Conservation (phyloP, 257 asterid species). For the Anisodus tanguticus region DNA sequence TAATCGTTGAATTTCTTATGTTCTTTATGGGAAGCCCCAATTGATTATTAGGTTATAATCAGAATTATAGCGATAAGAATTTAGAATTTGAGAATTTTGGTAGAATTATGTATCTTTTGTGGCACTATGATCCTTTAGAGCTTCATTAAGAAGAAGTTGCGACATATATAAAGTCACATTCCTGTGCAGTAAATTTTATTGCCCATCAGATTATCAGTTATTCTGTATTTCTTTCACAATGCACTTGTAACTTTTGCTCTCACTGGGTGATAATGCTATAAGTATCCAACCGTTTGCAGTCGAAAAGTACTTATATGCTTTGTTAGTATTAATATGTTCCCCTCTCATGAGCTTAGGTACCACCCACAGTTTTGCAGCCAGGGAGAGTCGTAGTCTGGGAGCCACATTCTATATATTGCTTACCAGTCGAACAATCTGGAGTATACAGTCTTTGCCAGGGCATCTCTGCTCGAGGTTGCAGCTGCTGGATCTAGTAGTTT, state of each 20-base stretch:
- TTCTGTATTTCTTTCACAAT: neutral
- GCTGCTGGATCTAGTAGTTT: constrained; percentile 89
- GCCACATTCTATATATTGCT: constrained; percentile 30
- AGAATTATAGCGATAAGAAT: constrained; percentile 14
- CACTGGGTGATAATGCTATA: neutral
- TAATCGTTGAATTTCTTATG: neutral
- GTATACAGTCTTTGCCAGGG: constrained; percentile 87
- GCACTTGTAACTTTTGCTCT: constrained; percentile 20
- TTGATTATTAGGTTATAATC: neutral
- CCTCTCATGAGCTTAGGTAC: constrained; percentile 26
- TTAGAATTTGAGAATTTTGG: neutral
- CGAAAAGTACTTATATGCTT: neutral
- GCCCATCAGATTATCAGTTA: neutral
- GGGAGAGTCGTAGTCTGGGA: constrained; percentile 3
- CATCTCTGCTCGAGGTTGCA: constrained; percentile 91
- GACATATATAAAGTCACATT: neutral
- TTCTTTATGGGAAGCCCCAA: constrained; percentile 6
- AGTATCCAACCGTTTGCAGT: neutral
- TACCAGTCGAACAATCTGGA: constrained; percentile 97
- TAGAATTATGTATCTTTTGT: neutral
- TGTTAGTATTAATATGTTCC: constrained; percentile 17
- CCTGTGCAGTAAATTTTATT: neutral
- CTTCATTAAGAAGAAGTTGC: constrained; percentile 9
- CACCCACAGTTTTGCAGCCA: constrained; percentile 22
- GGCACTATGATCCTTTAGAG: constrained; percentile 4